Evolutionary conservation across 768 basidiomycete species (phyloP).

Genomic region (Podaxis sp.): DNA sequence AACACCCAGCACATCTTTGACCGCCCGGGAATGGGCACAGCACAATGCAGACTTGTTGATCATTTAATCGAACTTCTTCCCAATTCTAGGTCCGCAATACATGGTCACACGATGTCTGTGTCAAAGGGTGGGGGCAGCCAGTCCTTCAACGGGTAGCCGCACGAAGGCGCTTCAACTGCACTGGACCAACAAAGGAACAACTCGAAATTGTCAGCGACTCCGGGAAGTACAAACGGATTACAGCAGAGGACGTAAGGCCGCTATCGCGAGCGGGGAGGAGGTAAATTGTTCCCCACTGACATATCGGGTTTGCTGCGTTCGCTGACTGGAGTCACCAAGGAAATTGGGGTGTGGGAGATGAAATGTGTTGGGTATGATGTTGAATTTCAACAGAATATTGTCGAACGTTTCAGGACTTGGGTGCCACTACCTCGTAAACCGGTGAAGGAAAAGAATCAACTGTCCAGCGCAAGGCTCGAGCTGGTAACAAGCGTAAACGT

Average conservation of each 20-base stretch:
- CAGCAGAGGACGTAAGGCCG: conserved; percentile 14
- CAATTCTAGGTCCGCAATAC: conserved; percentile 13
- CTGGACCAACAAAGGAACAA: conserved; percentile 11
- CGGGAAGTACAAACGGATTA: conserved; percentile 7
- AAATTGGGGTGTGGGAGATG: conserved; percentile 1
- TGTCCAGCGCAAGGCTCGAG: background rate
- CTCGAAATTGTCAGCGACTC: conserved; percentile 1
- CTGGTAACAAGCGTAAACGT: background rate
- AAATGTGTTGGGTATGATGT: background rate
- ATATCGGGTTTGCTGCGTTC: background rate
- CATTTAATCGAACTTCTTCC: background rate
- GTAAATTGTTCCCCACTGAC: background rate
- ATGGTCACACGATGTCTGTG: conserved; percentile 13
- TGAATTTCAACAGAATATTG: background rate
- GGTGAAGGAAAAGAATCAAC: background rate
- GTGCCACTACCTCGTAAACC: background rate
- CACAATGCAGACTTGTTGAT: background rate
- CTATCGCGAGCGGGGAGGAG: background rate
- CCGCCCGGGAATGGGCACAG: conserved; percentile 20
- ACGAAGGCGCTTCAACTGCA: conserved; percentile 10
- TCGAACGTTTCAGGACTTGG: background rate
- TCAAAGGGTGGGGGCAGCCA: conserved; percentile 12
- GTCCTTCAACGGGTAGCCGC: conserved; percentile 12
- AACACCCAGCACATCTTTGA: conserved; percentile 32
- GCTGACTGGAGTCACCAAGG: background rate